Percentiles rank a stretch among this genome's conserved stretches.
These are phyloP conservation scores for Pichia kudriavzevii DNA, from an alignment of 1,139 yeast species.

Conservation along the genomic window DNA sequence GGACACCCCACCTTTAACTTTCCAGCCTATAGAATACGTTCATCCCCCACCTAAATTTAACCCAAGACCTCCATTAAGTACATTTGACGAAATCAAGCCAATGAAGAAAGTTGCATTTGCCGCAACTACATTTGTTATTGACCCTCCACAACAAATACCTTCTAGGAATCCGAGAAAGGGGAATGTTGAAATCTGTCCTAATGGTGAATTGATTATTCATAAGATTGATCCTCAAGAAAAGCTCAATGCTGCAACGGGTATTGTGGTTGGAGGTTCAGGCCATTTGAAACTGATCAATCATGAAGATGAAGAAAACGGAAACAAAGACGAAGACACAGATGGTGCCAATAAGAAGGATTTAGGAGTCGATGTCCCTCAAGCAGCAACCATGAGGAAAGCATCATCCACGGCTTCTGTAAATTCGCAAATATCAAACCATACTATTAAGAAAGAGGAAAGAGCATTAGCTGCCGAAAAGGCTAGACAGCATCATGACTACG, in stretches of 20 bases:
- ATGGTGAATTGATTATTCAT: slow-evolving; percentile 55
- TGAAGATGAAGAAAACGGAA: slow-evolving; percentile 11
- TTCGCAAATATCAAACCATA: slow-evolving; percentile 22
- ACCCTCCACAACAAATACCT: slow-evolving; percentile 95
- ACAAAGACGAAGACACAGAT: not conserved
- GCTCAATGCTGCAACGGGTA: slow-evolving; percentile 48
- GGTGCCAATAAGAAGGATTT: slow-evolving; percentile 6
- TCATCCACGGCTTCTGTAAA: slow-evolving; percentile 10
- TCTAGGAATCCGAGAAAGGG: slow-evolving; percentile 78
- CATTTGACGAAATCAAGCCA: slow-evolving; percentile 34
- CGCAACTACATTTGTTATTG: slow-evolving; percentile 63
- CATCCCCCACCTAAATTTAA: slow-evolving; percentile 25
- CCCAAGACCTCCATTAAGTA: slow-evolving; percentile 24
- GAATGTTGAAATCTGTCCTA: slow-evolving; percentile 57
- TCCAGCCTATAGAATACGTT: slow-evolving; percentile 16
- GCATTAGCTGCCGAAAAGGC: slow-evolving; percentile 25
- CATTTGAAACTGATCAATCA: slow-evolving; percentile 37
- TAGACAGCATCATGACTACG: slow-evolving; percentile 14
- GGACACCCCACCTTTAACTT: slow-evolving; percentile 19
- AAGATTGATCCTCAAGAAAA: slow-evolving; percentile 58
- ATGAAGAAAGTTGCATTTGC: slow-evolving; percentile 69
- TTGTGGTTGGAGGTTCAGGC: slow-evolving; percentile 76
- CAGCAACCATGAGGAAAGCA: slow-evolving; percentile 29
- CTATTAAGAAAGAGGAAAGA: slow-evolving; percentile 25
- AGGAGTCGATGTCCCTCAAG: slow-evolving; percentile 23